phyloP scores from a whole-genome alignment of 106 monocot species.

The Amphibolis antarctica region DNA sequence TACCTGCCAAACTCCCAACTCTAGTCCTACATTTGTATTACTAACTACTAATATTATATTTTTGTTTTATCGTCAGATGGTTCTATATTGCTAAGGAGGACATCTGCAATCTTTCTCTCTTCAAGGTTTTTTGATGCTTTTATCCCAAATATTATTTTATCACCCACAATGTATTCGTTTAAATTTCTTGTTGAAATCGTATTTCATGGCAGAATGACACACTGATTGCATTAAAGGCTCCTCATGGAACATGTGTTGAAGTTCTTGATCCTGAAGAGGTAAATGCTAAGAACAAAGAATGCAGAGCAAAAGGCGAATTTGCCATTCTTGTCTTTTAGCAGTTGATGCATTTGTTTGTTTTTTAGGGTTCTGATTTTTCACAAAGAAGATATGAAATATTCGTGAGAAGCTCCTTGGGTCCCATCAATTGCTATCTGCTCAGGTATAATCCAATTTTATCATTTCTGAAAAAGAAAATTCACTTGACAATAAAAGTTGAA shows the following conservation, averaged over 20 bases:
- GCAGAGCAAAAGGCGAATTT: not conserved
- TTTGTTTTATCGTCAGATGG: conserved; percentile 27
- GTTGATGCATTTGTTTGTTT: not conserved
- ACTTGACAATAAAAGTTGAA: not conserved
- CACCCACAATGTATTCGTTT: not conserved
- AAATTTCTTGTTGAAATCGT: not conserved
- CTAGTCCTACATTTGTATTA: not conserved
- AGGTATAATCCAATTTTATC: conserved; percentile 34
- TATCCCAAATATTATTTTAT: not conserved
- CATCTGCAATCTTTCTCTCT: conserved; percentile 43
- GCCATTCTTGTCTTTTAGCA: not conserved
- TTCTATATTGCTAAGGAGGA: conserved; percentile 64
- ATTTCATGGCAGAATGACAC: conserved; percentile 45
- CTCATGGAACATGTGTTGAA: conserved; percentile 86
- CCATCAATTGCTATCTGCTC: conserved; percentile 71
- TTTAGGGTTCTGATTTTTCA: conserved; percentile 42
- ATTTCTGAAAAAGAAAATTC: not conserved
- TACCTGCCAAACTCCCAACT: not conserved
- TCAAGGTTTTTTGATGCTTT: conserved; percentile 35
- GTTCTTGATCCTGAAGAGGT: conserved; percentile 90
- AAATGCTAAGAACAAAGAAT: conserved; percentile 3
- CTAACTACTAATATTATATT: not conserved
- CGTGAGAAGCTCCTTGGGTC: conserved; percentile 78
- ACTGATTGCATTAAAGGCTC: conserved; percentile 81
- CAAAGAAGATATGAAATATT: conserved; percentile 49